A percentile compares a stretch with the other conserved stretches of the same genome.
Evolutionary conservation across 2,329 filamentous ascomycete genomes (phyloP).

Genomic region (Cladosporium sp.): DNA sequence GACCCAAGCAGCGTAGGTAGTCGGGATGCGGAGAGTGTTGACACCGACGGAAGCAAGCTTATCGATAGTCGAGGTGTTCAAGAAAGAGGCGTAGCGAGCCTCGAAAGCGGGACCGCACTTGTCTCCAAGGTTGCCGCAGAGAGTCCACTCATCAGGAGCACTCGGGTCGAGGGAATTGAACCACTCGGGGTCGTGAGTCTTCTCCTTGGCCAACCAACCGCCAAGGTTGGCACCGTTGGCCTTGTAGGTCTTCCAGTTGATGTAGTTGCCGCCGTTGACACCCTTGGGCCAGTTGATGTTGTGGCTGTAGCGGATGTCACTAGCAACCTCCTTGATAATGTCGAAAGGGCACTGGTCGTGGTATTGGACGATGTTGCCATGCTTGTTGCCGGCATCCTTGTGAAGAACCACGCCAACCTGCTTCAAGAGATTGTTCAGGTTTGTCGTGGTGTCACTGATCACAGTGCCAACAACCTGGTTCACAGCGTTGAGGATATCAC

Average conservation of each 20-base stretch:
- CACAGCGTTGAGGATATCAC: background rate
- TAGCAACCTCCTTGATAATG: background rate
- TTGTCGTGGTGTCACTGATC: background rate
- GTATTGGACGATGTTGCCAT: conserved; percentile 7
- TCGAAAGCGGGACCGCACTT: conserved; percentile 26
- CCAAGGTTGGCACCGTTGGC: conserved; percentile 36
- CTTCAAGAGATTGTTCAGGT: conserved; percentile 14
- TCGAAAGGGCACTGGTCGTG: conserved; percentile 12
- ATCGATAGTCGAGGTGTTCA: conserved; percentile 36
- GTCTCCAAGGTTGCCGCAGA: conserved; percentile 37
- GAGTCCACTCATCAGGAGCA: conserved; percentile 41
- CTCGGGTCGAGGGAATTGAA: conserved; percentile 31
- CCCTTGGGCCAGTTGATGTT: conserved; percentile 17
- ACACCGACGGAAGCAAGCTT: conserved; percentile 37
- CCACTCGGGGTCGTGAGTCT: conserved; percentile 33
- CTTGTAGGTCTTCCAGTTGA: conserved; percentile 30
- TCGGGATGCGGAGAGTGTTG: conserved; percentile 41
- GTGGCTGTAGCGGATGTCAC: background rate
- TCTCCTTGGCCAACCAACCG: conserved; percentile 41
- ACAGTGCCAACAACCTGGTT: conserved; percentile 8
- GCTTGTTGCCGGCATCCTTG: conserved; percentile 13
- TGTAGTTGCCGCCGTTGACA: conserved; percentile 23
- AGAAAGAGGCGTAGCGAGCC: conserved; percentile 25
- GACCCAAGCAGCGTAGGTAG: conserved; percentile 43
- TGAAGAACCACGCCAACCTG: conserved; percentile 4